These are phyloP conservation scores for Trichophyton rubrum DNA, from an alignment of 2,329 filamentous ascomycete genomes.

Conservation along the genomic window DNA sequence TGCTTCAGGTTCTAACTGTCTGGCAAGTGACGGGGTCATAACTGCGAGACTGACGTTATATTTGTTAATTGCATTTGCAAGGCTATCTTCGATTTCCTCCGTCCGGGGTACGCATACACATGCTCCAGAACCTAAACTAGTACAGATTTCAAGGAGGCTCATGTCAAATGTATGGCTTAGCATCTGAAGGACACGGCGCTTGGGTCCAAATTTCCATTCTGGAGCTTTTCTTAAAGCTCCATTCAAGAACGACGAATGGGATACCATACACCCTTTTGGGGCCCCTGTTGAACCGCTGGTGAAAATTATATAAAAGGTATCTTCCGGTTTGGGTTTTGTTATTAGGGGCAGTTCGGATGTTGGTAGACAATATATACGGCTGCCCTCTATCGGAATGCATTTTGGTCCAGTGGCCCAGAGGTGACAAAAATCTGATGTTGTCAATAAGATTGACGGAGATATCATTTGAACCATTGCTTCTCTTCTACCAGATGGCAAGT, in stretches of 20 bases:
- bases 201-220: conserved; percentile 34
- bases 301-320: conserved; percentile 54
- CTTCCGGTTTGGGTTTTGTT: conserved; percentile 2
- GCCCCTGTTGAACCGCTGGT: conserved; percentile 39
- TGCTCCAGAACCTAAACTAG: conserved; percentile 28
- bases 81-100: conserved; percentile 32
- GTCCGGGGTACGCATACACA: conserved; percentile 36
- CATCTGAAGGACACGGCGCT: conserved; percentile 29
- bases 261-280: conserved; percentile 46
- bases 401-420: conserved; percentile 19
- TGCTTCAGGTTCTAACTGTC: conserved; percentile 20
- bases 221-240: conserved; percentile 35
- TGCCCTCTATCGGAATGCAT: conserved; percentile 38
- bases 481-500: conserved; percentile 7
- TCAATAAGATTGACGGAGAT: conserved; percentile 6
- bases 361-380: conserved; percentile 38
- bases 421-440: conserved; percentile 7
- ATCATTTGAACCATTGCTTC: conserved; percentile 8
- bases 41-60: conserved; percentile 39
- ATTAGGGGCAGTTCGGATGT: conserved; percentile 25
- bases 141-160: conserved; percentile 27
- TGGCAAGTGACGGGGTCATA: conserved; percentile 34
- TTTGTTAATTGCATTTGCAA: conserved; percentile 19
- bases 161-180: conserved; percentile 36
- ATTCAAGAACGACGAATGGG: conserved; percentile 43